Evolutionary conservation across 2,329 filamentous ascomycete genomes (phyloP), one percentile per base, ranked within the genome.

Genomic region (Arthrobotrys entomopaga): DNA sequence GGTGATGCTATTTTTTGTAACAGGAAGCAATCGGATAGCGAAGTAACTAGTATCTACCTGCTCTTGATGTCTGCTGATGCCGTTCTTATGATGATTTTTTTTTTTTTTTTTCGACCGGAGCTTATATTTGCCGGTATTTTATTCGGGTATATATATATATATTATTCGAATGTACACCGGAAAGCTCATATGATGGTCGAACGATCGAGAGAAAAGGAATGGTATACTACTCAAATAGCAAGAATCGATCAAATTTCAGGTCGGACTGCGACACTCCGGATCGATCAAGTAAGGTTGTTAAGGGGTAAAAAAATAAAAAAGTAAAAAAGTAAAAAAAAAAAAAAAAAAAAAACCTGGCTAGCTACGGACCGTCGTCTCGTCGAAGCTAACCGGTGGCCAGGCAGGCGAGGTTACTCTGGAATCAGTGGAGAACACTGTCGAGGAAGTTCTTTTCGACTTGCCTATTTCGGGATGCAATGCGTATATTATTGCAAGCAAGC

Each of bases 361-460:
- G 42, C 40, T 11, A 19, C 61, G 61, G 61, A 48, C 61, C 61
- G 61, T 56, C 50, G 19, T 20, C 16, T 26, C n/a, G 24, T 49
- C 11, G 34, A 15, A 48, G 24, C n/a, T 24, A 46, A 19, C 42
- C 42, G 42, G 42, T 15, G 42, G 10, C 34, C 13, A 34, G 54
- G 24, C 22, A 26, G 43, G 60, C n/a, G 19, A 5, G 22, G 34
- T 40, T 13, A 42, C 20, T 29, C 48, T 40, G 24, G 29, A 43
- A 20, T 34, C 46, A 10, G 53, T 20, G 38, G 29, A 46, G n/a
- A 19, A 13, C 7, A 19, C 15, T 22, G 19, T 34, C 42, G 52
- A 56, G 48, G 59, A 34, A 71, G 53, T 16, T 72, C 67, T 72
- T 61, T 26, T 73, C 61, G 69, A 73, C 61, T 66, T 73, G 59